Conservation (phyloP, 2,329 filamentous ascomycete genomes). For the Fonsecaea pugnacius region DNA sequence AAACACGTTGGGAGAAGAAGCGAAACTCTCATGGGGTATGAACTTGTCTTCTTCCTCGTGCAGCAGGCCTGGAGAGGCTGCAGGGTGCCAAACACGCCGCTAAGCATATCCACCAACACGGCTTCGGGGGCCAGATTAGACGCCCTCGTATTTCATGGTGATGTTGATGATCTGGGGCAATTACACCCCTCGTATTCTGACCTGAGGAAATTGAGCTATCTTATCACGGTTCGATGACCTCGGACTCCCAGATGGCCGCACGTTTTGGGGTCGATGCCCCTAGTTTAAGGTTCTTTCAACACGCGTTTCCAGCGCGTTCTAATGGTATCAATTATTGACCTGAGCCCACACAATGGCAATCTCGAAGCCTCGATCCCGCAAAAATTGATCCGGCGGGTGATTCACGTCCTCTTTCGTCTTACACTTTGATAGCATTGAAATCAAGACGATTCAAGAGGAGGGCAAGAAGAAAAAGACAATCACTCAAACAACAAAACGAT, state of each 20-base stretch:
- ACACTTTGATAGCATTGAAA: background rate
- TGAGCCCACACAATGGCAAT: background rate
- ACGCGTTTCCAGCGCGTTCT: constrained; percentile 17
- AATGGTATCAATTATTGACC: background rate
- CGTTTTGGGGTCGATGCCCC: background rate
- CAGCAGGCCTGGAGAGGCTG: too few species aligned
- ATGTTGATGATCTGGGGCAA: too few species aligned
- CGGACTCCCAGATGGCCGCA: background rate
- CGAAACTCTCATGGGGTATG: background rate
- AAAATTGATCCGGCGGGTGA: background rate
- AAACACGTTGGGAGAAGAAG: background rate
- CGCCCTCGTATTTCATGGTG: too few species aligned
- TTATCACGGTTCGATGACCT: too few species aligned
- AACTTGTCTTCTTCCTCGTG: background rate
- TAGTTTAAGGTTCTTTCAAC: background rate
- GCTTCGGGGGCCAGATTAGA: too few species aligned
- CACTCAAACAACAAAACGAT: background rate
- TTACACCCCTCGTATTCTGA: too few species aligned
- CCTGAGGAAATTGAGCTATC: too few species aligned
- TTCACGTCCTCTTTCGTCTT: background rate
- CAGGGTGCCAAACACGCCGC: too few species aligned
- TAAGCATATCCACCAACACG: too few species aligned
- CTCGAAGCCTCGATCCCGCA: background rate
- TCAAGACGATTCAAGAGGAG: background rate
- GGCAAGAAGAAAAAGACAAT: background rate